Conservation (phyloP, 148 eudicot genomes). For the Bassia scoparia region DNA sequence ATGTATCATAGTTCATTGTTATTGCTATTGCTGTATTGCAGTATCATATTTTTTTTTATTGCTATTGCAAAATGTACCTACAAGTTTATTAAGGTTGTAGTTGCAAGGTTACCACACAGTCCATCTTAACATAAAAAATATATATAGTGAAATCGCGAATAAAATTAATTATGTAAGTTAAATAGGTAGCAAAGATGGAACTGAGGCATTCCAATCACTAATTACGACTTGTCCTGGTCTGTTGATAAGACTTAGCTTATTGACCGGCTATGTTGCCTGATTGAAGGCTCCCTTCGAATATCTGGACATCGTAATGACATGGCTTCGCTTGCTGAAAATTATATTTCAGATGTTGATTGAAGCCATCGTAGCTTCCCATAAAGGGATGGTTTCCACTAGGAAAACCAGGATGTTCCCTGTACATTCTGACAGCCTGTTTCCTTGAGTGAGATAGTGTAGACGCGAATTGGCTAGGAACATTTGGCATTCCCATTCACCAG, state of each 20-base stretch:
- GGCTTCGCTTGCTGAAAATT: constrained; percentile 30
- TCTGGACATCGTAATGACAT: constrained; percentile 30
- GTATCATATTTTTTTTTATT: too few relatives aligned
- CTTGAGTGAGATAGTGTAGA: constrained; percentile 33
- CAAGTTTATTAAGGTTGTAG: not conserved
- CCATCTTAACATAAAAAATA: not conserved
- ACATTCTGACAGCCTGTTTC: constrained; percentile 27
- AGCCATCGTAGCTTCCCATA: constrained; percentile 29
- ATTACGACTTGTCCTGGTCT: not conserved
- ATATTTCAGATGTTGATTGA: constrained; percentile 28
- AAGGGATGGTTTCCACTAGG: constrained; percentile 28
- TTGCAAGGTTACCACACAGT: not conserved
- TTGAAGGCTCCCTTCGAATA: constrained; percentile 20
- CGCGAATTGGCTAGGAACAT: constrained; percentile 28
- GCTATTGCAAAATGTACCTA: not conserved
- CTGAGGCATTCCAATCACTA: not conserved
- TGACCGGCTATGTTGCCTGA: not conserved
- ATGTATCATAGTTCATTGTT: too few relatives aligned
- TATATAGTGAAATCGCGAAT: too few relatives aligned
- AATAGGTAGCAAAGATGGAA: not conserved
- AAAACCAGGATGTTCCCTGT: constrained; percentile 21
- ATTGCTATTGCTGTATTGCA: too few relatives aligned
- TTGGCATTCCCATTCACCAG: constrained; percentile 30
- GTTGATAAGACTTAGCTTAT: not conserved
- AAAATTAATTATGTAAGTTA: too few relatives aligned